Base-by-base conservation (phyloP, 1,139 yeast species). In the Eremothecium coryli region DNA sequence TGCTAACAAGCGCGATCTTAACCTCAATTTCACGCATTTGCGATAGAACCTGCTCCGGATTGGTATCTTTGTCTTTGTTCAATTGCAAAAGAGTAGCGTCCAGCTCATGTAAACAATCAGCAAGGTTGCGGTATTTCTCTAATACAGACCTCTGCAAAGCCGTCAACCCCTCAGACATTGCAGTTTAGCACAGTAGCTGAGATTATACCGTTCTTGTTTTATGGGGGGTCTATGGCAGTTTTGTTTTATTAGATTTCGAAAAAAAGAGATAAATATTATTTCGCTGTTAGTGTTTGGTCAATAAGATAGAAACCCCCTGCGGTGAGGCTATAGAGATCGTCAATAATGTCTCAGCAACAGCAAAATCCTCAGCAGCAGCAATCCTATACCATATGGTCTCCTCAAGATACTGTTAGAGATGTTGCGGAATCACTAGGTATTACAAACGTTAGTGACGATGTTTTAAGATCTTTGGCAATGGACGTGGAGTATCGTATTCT, bases 401-500 rank as follows among this genome's bases (percentile, higher is more conserved):
- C 98, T 6, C 78, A 84, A 42, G 98, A 93, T 55, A 93, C 98
- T 0, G 95, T 93, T 14, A 81, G 81, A 52, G 98, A 93, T 64
- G 95, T 85, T 12, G 96, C 97, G 0, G 98, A 90, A 52, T 73
- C 86, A 3, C 66, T 90, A 14, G 98, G 98, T 2, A 70, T 90
- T 26, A 58, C 67, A 6, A 79, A 71, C 41, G 64, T 90, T 30
- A 84, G 86, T 15, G 97, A 90, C 41, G 98, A 93, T 42, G 94
- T 93, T 2, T 82, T 95, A 35, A 84, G 85, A 52, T 85, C 93
- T 43, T 65, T 93, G 41, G 98, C 99, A 4, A 90, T 93, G 98
- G 99, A 93, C 58, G 94, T 90, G 20, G 99, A 93, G 62, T 93
- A 93, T 56, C 72, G 98, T 45, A 85, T 93, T 43, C 93, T 90